Evolutionary conservation across 208 protist species (phyloP), one percentile per base, ranked within the genome.

Genomic region (Porcisia deanei): DNA sequence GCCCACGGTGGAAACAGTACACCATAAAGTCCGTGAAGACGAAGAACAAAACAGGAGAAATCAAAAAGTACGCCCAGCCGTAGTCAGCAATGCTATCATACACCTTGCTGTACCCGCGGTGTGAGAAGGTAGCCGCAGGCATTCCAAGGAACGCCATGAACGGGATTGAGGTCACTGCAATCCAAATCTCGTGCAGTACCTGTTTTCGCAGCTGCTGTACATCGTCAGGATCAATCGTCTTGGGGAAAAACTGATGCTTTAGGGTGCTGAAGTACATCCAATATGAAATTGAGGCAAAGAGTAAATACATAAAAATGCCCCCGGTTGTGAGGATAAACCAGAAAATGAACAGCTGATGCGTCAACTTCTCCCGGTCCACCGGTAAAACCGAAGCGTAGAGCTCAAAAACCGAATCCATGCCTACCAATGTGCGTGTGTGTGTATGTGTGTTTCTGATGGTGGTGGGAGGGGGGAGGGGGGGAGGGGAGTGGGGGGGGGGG

Each of bases 1-100:
- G 81, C n/a, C 86, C 87, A 25, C 97, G 89, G 82, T 98, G 97
- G 75, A 98, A 95, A 92, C 94, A 98, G 87, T 98, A 98, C 75
- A 98, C 95, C 83, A 91, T 84, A 63, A 92, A 95, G 86, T 99
- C 97, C 43, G 94, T 98, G 84, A 98, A 98, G 52, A 90, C 47
- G 60, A 98, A 90, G 78, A 98, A 98, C 47, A 88, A 43, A 18
- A 97, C 7, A 12, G 82, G 82, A 60, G 83, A 90, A 37, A 94
- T 20, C n/a, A 89, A 39, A 49, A 97, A 77, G 81, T 94, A 96
- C 3, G 61, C 16, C 82, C 81, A 88, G 39, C 92, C 93, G 79
- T 96, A 94, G 70, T 96, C 94, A 37, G 86, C 69, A 18, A 97
- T 79, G 71, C 91, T 84, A 58, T 93, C 81, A 82, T 96, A 96